Evolutionary conservation across 805 yeast genomes (phyloP), one percentile per base, ranked within the genome.

Genomic region (Saccharomycopsis vini): DNA sequence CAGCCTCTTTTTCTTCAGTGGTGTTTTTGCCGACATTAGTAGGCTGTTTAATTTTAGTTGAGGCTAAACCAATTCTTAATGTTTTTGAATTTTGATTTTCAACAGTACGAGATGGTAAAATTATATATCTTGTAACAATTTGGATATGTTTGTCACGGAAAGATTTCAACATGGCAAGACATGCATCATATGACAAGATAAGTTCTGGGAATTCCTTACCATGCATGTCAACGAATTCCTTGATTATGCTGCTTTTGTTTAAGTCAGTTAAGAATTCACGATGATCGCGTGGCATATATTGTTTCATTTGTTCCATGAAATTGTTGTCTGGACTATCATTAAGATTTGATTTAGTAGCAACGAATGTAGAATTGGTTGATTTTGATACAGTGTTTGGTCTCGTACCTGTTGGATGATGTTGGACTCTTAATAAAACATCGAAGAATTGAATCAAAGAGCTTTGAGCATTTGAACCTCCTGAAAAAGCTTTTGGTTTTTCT

Each of bases 401-500:
- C 43, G 71, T 70, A 3, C 95, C 95, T 1, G 90, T 79, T 3
- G 95, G 79, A 50, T 70, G 72, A 60, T 89, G 97, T 46, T 78
- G 79, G 13, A 89, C 82, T 39, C 77, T 77, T 33, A 89, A 68
- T 15, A 87, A 60, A 21, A 85, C 73, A 58, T 89, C 97, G 49
- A 89, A 67, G 21, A 87, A 80, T 62, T 89, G 97, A 50, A 90
- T 83, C 54, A 89, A 68, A 2, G 96, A 85, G 38, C 89, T 79
- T 62, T 89, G 97, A 0, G 95, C 97, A 59, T 89, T 89, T 3
- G 95, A 84, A 1, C 97, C 97, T 22, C 97, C 97, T 15, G 81
- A 20, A 19, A 26, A 15, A 13, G n/a, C 15, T 15, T 44, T 20
- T 19, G n/a, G 12, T n/a, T n/a, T n/a, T n/a, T n/a, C n/a, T n/a